A percentile compares a stretch with the other conserved stretches of the same genome.
Evolutionary conservation across 176 grass and related monocot species (phyloP).

Genomic region (Otatea glauca): DNA sequence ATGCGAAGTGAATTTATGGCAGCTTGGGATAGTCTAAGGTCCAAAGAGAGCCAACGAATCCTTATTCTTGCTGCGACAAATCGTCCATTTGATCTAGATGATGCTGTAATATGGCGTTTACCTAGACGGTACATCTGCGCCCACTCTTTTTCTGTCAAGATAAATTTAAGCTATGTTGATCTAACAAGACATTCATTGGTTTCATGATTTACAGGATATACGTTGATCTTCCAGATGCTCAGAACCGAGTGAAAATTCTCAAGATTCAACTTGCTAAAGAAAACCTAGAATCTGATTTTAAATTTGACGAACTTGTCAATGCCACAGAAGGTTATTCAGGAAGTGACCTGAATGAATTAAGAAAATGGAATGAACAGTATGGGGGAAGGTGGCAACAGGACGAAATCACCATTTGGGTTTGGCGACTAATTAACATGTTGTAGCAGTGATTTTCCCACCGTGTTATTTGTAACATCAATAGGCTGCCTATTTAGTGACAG

Average conservation of each 20-base stretch:
- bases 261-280: conserved; percentile 92
- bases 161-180: conserved; percentile 20
- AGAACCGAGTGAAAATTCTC: conserved; percentile 86
- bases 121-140: conserved; percentile 71
- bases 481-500: conserved; percentile 24
- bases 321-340: conserved; percentile 97
- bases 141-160: conserved; percentile 14
- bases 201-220: conserved; percentile 73
- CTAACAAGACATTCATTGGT: conserved; percentile 15
- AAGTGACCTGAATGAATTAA: conserved; percentile 89
- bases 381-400: conserved; percentile 84
- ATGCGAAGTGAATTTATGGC: conserved; percentile 99
- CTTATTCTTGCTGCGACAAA: conserved; percentile 96
- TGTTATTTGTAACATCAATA: conserved; percentile 44
- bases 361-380: conserved; percentile 98
- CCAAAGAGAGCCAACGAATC: conserved; percentile 90
- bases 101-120: conserved; percentile 94
- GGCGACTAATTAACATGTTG: conserved; percentile 51
- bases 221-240: conserved; percentile 83
- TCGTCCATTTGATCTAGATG: conserved; percentile 96
- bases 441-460: conserved; percentile 14
- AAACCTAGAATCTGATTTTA: conserved; percentile 81
- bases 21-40: conserved; percentile 92
- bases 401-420: conserved; percentile 84
- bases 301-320: conserved; percentile 77